A percentile compares a stretch with the other conserved stretches of the same genome.
These are phyloP conservation scores for Schizophyllum commune DNA, from an alignment of 1,284 basidiomycete genomes.

Conservation along the genomic window DNA sequence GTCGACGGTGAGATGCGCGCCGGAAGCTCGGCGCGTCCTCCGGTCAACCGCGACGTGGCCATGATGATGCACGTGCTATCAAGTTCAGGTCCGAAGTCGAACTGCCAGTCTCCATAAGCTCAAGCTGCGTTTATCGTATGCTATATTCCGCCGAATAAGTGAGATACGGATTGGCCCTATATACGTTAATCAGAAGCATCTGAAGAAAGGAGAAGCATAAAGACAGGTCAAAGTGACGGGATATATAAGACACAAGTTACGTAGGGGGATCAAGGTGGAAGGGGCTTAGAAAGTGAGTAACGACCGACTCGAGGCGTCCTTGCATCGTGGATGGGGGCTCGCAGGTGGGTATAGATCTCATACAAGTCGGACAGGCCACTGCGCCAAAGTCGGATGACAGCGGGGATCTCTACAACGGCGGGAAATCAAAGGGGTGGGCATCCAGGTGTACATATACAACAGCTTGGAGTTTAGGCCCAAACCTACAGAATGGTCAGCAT, in stretches of 20 bases:
- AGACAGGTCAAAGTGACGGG: slow-evolving; percentile 13
- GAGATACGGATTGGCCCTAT: slow-evolving; percentile 16
- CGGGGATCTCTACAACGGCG: neutral
- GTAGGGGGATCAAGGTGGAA: slow-evolving; percentile 22
- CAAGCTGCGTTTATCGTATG: too few species aligned
- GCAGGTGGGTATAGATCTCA: slow-evolving; percentile 45
- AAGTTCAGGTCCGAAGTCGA: too few species aligned
- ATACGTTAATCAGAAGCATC: slow-evolving; percentile 12
- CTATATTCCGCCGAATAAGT: slow-evolving; percentile 1
- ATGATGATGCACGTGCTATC: too few species aligned
- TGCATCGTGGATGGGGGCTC: slow-evolving; percentile 29
- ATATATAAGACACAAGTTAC: slow-evolving; percentile 20
- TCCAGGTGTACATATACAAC: neutral
- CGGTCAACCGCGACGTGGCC: too few species aligned
- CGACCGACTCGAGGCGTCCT: slow-evolving; percentile 52
- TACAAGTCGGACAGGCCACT: slow-evolving; percentile 14
- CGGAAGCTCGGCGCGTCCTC: neutral
- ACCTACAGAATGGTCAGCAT: slow-evolving; percentile 30
- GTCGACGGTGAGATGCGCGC: too few species aligned
- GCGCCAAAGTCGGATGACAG: neutral
- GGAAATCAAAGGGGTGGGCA: neutral
- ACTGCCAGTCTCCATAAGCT: too few species aligned
- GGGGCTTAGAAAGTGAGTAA: slow-evolving; percentile 38
- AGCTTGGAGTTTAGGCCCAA: slow-evolving; percentile 42
- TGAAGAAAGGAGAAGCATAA: slow-evolving; percentile 8